Base-by-base conservation (phyloP, 2,329 filamentous ascomycete species). In the Huntiella decipiens region DNA sequence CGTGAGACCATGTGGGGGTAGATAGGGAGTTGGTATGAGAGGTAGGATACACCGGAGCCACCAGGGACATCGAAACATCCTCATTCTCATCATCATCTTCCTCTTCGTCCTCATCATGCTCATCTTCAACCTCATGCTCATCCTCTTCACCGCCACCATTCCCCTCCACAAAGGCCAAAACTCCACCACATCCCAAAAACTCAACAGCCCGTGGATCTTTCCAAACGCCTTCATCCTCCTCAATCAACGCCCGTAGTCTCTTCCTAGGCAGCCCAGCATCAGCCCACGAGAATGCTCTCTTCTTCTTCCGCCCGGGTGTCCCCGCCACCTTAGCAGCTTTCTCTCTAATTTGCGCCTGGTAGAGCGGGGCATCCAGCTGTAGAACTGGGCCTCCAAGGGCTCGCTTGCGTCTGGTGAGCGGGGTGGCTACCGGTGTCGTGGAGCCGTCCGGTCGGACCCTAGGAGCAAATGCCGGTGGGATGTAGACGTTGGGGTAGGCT, bases 341-440 rank as follows among this genome's bases (percentile, higher is more conserved):
- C 36, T 51, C 45, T 12, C 46, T 42, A 22, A 47, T 45, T 51
- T 63, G 61, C 7, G 60, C 59, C n/a, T 56, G 60, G 54, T 73
- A 73, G 22, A 70, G 65, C 2, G 69, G 69, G 1, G 69, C 69
- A 44, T 64, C 61, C 22, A 73, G 54, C n/a, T 64, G 60, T 33
- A 68, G 66, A 13, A 73, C 56, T 53, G 46, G 63, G 57, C 45
- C 63, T 58, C 39, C 61, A 7, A 41, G 47, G 13, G 33, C 38
- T 34, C 47, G 38, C 32, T 47, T 51, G 38, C 41, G 49, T 6
- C 38, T 37, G 13, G 41, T 51, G 6, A 45, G 35, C 15, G 44
- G 42, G 10, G 38, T 47, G 16, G 33, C n/a, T 8, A 42, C 44
- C 12, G 40, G 44, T 6, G 34, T 42, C 15, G 10, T 22, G n/a